Evolutionary conservation across 1,284 basidiomycete species (phyloP).

Genomic region (Apiotrichum sp.): DNA sequence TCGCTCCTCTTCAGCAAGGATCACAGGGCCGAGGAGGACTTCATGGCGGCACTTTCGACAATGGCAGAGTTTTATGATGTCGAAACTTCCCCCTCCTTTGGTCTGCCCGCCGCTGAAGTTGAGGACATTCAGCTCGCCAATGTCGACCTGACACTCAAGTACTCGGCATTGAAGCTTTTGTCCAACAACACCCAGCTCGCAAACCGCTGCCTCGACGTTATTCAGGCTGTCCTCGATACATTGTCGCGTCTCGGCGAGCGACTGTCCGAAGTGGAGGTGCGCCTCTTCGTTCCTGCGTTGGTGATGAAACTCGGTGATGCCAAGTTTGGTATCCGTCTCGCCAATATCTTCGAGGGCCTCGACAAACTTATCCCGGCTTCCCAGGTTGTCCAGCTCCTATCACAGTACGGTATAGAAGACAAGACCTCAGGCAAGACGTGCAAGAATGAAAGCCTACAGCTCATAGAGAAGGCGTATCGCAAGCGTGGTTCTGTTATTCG

Average conservation of each 20-base stretch:
- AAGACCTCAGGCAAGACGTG: conserved; percentile 42
- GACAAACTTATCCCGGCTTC: conserved; percentile 46
- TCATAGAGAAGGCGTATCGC: conserved; percentile 43
- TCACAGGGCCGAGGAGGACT: conserved; percentile 91
- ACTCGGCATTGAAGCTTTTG: conserved; percentile 81
- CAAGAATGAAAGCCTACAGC: conserved; percentile 39
- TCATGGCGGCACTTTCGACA: conserved; percentile 66
- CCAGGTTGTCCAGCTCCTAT: conserved; percentile 69
- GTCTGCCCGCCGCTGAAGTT: conserved; percentile 54
- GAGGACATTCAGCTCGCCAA: conserved; percentile 76
- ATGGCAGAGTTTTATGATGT: conserved; percentile 69
- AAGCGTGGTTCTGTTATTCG: conserved; percentile 40
- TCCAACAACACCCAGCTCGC: conserved; percentile 90
- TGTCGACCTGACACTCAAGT: conserved; percentile 89
- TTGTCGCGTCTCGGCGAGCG: conserved; percentile 68
- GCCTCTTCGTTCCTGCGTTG: conserved; percentile 83
- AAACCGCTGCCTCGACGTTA: conserved; percentile 81
- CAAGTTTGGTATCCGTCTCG: conserved; percentile 49
- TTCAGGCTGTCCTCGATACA: conserved; percentile 71
- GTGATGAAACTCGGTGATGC: conserved; percentile 66
- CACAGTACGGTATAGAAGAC: conserved; percentile 58
- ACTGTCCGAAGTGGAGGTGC: conserved; percentile 79
- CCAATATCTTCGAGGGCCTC: conserved; percentile 50
- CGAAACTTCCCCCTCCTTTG: conserved; percentile 58
- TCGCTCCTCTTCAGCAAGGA: conserved; percentile 86